Percentiles rank a stretch among this genome's conserved stretches.
Evolutionary conservation across 2,329 filamentous ascomycete genomes (phyloP).

Genomic region (Graphiopsis chlorocephala): DNA sequence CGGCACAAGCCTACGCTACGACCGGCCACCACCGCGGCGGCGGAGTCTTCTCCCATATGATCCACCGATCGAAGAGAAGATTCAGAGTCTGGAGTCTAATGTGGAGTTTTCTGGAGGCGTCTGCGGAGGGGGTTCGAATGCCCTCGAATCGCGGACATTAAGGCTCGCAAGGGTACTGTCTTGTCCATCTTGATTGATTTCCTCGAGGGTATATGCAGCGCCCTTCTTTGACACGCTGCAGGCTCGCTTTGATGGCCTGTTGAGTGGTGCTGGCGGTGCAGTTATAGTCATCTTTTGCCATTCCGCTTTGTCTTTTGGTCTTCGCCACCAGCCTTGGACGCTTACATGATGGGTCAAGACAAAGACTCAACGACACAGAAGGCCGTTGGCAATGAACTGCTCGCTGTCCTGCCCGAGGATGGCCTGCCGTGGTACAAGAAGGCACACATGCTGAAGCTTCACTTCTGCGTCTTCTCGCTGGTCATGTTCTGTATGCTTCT

Average conservation of each 20-base stretch:
- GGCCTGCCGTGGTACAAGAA: constrained; percentile 23
- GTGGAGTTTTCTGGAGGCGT: constrained; percentile 5
- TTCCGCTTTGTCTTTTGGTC: neutral
- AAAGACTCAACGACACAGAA: constrained; percentile 4
- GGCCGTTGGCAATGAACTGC: constrained; percentile 21
- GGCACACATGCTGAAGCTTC: constrained; percentile 21
- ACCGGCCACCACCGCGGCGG: too few relatives aligned
- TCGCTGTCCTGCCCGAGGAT: constrained; percentile 17
- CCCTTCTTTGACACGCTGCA: neutral
- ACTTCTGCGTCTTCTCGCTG: constrained; percentile 17
- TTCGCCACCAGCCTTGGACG: neutral
- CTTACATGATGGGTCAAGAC: neutral
- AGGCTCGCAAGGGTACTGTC: neutral
- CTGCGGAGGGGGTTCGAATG: neutral
- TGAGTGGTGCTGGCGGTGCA: neutral
- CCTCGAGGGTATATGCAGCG: neutral
- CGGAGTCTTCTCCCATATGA: constrained; percentile 2
- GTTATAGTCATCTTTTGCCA: neutral
- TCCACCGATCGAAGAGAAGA: neutral
- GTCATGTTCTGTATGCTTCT: constrained; percentile 21
- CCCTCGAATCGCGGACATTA: neutral
- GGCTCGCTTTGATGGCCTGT: neutral
- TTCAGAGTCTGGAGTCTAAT: neutral
- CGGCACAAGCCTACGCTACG: neutral
- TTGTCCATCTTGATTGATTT: neutral